Conservation (phyloP, 2,329 filamentous ascomycete species). For the Emergomyces pasteurianus region DNA sequence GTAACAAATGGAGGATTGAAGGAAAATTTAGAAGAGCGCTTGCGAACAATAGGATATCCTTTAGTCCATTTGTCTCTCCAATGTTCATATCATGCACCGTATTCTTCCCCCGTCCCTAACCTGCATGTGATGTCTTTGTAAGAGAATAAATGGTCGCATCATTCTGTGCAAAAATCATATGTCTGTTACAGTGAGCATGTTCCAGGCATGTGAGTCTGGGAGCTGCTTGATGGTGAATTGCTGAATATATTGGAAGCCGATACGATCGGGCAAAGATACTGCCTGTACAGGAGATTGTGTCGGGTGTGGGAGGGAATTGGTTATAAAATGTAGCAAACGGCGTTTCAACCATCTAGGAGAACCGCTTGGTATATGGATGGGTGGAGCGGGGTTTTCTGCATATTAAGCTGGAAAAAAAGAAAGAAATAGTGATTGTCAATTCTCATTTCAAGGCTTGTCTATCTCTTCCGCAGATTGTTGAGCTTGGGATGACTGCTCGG, state of each 20-base stretch:
- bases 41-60: neutral
- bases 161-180: too few relatives aligned
- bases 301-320: neutral
- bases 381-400: neutral
- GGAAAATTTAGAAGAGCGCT: too few relatives aligned
- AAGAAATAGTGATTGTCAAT: too few relatives aligned
- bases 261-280: neutral
- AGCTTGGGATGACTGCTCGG: neutral
- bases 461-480: neutral
- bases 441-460: conserved; percentile 2
- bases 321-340: neutral
- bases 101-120: too few relatives aligned
- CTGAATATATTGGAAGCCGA: neutral
- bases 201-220: neutral
- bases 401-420: neutral
- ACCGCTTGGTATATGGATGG: neutral
- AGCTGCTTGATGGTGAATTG: neutral
- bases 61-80: neutral
- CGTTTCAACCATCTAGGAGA: neutral
- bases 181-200: neutral
- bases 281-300: neutral
- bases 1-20: too few relatives aligned
- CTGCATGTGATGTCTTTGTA: neutral
- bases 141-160: neutral
- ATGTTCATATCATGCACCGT: too few relatives aligned